Base-by-base conservation (phyloP, 768 basidiomycete genomes). In the Macrolepiota dolichaula region DNA sequence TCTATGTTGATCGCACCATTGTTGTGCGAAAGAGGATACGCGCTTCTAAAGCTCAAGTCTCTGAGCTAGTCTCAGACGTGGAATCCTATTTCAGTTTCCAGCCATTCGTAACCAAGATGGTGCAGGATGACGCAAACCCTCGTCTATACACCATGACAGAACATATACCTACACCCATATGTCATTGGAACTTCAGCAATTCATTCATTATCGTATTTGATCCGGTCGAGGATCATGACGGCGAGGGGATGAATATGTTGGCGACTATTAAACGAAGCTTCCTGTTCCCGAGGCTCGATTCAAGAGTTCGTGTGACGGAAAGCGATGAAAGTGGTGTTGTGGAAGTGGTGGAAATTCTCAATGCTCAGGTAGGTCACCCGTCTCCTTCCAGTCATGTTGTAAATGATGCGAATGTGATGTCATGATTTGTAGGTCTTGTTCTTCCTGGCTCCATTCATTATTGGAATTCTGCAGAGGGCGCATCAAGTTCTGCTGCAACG, bases 361-460 rank as follows among this genome's bases (percentile, higher is more conserved):
- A 63, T 1, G 65, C 74, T 3, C 66, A 73, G 65, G 79, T 76
- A 56, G 15, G 40, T 17, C 47, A 36, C 37, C 35, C 7, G 11
- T 29, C 9, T 32, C 59, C 37, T 13, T 15, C 12, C 19, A 49
- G 32, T 50, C 15, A 29, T 17, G 36, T 4, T 44, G 10, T 44
- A 15, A 44, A 44, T 9, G 19, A 22, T 44, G 19, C 17, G 42
- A n/a, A 17, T 17, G 7, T 19, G 40, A 40, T 29, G 29, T 37
- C 7, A 25, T 51, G 29, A 32, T 29, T 24, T 57, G 52, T 27
- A 78, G 77, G 68, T 66, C 7, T 63, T 75, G 46, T 73, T 69
- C 58, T 62, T 77, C 50, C 57, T 78, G 24, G 67, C 74, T 52
- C 76, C 76, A 1, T 77, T 69, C 57, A 72, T 78, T 51, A 53